These are phyloP conservation scores for Glebionis coronaria DNA, from an alignment of 129 eudicot species.

Conservation along the genomic window DNA sequence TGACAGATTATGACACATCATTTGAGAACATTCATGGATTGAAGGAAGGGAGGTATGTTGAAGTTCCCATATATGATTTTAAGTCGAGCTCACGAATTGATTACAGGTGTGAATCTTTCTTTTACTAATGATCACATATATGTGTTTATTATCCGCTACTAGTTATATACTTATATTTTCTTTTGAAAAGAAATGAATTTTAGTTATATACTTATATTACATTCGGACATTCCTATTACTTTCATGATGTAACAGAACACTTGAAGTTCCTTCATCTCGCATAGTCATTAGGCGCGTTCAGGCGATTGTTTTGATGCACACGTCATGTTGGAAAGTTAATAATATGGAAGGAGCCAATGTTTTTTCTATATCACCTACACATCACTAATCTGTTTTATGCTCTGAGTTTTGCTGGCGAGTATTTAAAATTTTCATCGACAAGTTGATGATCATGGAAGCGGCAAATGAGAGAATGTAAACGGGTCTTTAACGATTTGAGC, in stretches of 20 bases:
- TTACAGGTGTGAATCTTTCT: slow-evolving; percentile 48
- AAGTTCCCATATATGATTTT: slow-evolving; percentile 92
- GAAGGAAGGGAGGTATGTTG: slow-evolving; percentile 78
- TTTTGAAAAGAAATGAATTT: too few relatives aligned
- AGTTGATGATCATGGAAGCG: slow-evolving; percentile 24
- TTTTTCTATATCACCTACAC: too few relatives aligned
- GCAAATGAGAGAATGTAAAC: background rate
- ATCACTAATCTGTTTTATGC: too few relatives aligned
- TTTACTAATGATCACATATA: background rate
- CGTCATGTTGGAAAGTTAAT: too few relatives aligned
- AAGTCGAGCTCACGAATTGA: slow-evolving; percentile 91
- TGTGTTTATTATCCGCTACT: background rate
- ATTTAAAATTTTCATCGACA: too few relatives aligned
- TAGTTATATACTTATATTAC: too few relatives aligned
- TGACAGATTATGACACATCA: slow-evolving; percentile 90
- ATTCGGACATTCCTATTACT: background rate
- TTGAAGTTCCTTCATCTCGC: slow-evolving; percentile 86
- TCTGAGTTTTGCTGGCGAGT: too few relatives aligned
- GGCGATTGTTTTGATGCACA: too few relatives aligned
- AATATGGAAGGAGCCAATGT: too few relatives aligned
- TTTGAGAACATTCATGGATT: slow-evolving; percentile 80
- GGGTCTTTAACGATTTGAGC: background rate
- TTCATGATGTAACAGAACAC: slow-evolving; percentile 45
- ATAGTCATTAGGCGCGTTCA: slow-evolving; percentile 73
- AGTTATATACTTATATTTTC: too few relatives aligned